phyloP scores from a whole-genome alignment of 2,329 filamentous ascomycete genomes.

The Gyromitra esculenta region DNA sequence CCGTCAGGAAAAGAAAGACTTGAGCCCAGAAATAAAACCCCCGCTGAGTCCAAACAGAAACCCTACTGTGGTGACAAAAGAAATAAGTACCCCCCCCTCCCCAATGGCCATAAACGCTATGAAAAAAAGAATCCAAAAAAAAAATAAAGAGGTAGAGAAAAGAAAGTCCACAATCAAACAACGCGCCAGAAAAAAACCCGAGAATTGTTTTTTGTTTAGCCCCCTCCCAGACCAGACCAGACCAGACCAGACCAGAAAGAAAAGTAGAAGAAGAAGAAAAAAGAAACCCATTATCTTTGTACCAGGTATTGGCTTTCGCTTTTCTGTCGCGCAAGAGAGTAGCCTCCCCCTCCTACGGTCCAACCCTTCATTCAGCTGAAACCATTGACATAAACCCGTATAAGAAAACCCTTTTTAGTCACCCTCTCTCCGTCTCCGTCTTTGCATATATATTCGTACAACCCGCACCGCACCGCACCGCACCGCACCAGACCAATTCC shows the following conservation, averaged over 20 bases:
- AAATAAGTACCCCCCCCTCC: conserved; percentile 1
- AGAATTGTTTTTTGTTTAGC: conserved; percentile 21
- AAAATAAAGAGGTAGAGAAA: no score
- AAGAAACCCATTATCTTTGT: not conserved
- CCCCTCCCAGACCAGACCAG: not conserved
- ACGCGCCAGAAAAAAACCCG: conserved; percentile 37
- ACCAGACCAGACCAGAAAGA: conserved; percentile 1
- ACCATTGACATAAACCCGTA: conserved; percentile 20
- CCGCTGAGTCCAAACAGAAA: not conserved
- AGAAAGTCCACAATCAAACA: conserved; percentile 18
- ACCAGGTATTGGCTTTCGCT: not conserved
- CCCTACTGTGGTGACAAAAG: conserved; percentile 3
- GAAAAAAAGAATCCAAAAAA: not conserved
- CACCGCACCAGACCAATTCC: no score
- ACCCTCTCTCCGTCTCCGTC: conserved; percentile 4
- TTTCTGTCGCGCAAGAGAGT: not conserved
- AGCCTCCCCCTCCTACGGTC: not conserved
- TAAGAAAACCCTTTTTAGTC: not conserved
- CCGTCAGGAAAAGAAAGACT: not conserved
- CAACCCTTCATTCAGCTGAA: not conserved
- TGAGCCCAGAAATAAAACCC: not conserved
- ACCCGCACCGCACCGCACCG: no score
- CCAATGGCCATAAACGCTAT: conserved; percentile 18
- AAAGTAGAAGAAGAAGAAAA: conserved; percentile 12
- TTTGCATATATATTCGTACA: not conserved